phyloP scores from a whole-genome alignment of 176 grass and related monocot genomes.

The Tuctoria greenei region DNA sequence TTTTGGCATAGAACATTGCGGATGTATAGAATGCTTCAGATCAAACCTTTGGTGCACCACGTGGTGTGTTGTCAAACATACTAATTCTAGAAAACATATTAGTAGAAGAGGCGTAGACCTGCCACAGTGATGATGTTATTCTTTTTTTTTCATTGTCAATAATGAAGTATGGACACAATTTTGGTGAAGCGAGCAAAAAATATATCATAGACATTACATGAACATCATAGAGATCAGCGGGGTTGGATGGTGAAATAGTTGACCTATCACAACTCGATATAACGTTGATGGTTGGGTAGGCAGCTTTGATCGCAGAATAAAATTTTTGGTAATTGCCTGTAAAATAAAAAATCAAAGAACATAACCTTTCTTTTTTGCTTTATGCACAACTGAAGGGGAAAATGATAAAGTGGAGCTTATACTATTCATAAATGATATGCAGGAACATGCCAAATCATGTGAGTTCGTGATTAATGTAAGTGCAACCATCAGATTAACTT shows the following conservation, averaged over 20 bases:
- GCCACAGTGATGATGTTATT: constrained; percentile 13
- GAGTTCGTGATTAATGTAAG: not conserved
- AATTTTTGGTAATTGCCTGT: constrained; percentile 85
- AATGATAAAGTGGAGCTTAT: not conserved
- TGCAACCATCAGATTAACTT: not conserved
- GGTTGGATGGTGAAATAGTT: constrained; percentile 60
- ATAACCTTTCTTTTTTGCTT: constrained; percentile 15
- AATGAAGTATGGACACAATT: not conserved
- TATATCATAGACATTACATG: constrained; percentile 56
- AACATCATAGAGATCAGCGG: constrained; percentile 86
- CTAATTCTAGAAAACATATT: constrained; percentile 59
- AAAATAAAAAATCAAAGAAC: constrained; percentile 5
- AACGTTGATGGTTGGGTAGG: constrained; percentile 79
- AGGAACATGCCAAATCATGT: not conserved
- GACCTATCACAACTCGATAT: constrained; percentile 81
- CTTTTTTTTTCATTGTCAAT: not conserved
- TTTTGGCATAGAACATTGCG: not conserved
- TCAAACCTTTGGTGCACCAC: constrained; percentile 58
- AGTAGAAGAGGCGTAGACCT: constrained; percentile 71
- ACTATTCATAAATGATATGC: not conserved
- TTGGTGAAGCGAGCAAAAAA: constrained; percentile 9
- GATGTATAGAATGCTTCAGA: constrained; percentile 6
- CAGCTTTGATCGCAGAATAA: constrained; percentile 77
- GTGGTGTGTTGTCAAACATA: constrained; percentile 66
- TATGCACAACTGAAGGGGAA: constrained; percentile 12